A percentile compares a stretch with the other conserved stretches of the same genome.
Evolutionary conservation across 371 early-diverging fungal species (phyloP).

Genomic region (Syncephalastrum monosporum): DNA sequence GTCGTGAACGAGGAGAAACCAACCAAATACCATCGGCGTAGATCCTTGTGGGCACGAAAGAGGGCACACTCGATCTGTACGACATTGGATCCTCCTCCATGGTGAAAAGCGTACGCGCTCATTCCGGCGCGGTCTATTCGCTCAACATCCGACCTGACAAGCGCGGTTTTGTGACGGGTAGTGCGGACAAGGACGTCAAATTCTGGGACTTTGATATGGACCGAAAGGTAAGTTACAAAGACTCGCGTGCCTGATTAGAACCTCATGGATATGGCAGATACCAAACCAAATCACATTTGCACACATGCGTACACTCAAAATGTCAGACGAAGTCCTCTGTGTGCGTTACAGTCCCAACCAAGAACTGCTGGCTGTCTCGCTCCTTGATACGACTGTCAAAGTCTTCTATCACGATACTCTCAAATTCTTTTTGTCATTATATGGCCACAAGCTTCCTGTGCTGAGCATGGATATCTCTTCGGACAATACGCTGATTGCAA

Average conservation of each 20-base stretch:
- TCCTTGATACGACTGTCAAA: constrained; percentile 94
- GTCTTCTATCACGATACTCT: constrained; percentile 94
- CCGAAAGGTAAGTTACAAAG: constrained; percentile 1
- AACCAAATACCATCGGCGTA: constrained; percentile 11
- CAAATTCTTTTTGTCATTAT: constrained; percentile 93
- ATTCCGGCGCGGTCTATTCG: constrained; percentile 86
- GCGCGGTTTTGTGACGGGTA: constrained; percentile 88
- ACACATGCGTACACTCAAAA: constrained; percentile 87
- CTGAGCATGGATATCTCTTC: constrained; percentile 95
- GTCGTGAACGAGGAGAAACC: neutral
- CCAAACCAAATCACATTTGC: constrained; percentile 70
- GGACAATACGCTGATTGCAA: constrained; percentile 85
- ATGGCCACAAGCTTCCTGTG: constrained; percentile 97
- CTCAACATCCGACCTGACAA: constrained; percentile 87
- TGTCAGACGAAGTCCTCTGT: constrained; percentile 91
- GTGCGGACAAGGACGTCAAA: constrained; percentile 94
- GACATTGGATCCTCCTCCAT: constrained; percentile 81
- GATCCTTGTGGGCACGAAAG: constrained; percentile 90
- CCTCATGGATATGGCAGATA: neutral
- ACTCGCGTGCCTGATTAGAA: neutral
- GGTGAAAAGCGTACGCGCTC: constrained; percentile 85
- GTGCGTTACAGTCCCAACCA: constrained; percentile 85
- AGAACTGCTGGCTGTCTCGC: constrained; percentile 84
- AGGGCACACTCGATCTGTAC: constrained; percentile 85
- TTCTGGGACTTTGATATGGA: constrained; percentile 91